Conservation (phyloP, 225 moss, liverwort and hornwort species). For the Takakia lepidozioides region DNA sequence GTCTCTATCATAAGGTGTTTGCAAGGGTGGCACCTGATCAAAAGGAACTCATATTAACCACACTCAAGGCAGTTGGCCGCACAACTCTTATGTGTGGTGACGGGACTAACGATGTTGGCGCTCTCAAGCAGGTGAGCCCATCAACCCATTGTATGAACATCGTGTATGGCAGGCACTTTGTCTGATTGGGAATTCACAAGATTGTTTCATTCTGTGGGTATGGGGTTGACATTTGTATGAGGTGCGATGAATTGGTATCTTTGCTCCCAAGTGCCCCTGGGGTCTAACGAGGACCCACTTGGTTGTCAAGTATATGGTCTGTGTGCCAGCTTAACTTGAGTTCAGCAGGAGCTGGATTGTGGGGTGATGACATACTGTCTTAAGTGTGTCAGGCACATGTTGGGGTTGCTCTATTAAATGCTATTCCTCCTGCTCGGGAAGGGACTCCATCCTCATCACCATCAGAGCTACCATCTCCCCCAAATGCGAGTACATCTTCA, state of each 20-base stretch:
- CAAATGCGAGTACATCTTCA: slow-evolving; percentile 18
- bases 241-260: no score
- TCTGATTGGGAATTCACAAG: no score
- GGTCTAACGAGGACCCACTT: no score
- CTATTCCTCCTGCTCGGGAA: slow-evolving; percentile 59
- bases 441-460: slow-evolving; percentile 15
- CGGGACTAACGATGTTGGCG: slow-evolving; percentile 98
- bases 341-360: no score
- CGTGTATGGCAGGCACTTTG: no score
- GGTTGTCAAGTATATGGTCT: no score
- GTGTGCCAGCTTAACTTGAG: no score
- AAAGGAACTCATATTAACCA: slow-evolving; percentile 87
- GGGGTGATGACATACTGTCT: not conserved
- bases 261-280: no score
- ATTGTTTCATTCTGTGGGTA: no score
- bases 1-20: slow-evolving; percentile 60
- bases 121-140: slow-evolving; percentile 77
- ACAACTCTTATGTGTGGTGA: slow-evolving; percentile 99
- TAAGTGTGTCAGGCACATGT: slow-evolving; percentile 64
- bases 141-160: no score
- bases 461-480: slow-evolving; percentile 12
- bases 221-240: no score
- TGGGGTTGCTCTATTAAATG: slow-evolving; percentile 93
- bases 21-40: slow-evolving; percentile 98
- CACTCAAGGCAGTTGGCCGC: slow-evolving; percentile 74